Evolutionary conservation across 176 grass and related monocot genomes (phyloP).

Genomic region (Lolium rigidum): DNA sequence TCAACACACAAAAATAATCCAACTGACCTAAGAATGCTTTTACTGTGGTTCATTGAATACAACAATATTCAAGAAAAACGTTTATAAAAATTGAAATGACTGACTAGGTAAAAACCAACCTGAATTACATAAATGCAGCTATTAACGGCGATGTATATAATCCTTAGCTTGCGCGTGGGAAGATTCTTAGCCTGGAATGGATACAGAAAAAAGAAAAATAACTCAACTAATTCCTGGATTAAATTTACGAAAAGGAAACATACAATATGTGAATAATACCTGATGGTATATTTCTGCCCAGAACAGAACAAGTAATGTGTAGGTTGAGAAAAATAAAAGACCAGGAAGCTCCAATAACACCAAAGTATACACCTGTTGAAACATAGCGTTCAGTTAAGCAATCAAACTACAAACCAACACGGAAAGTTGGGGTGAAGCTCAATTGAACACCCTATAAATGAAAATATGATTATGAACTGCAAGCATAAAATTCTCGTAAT

Average conservation of each 20-base stretch:
- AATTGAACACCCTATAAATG: background rate
- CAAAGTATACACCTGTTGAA: slow-evolving; percentile 69
- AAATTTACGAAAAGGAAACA: slow-evolving; percentile 1
- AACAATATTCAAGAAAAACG: background rate
- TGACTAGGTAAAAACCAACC: slow-evolving; percentile 50
- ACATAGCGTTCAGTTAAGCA: slow-evolving; percentile 27
- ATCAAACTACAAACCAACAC: slow-evolving; percentile 12
- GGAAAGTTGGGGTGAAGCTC: background rate
- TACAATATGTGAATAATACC: slow-evolving; percentile 40
- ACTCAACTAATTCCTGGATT: background rate
- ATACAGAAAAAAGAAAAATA: slow-evolving; percentile 24
- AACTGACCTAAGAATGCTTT: background rate
- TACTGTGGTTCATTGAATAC: slow-evolving; percentile 8
- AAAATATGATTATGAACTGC: background rate
- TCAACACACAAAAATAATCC: slow-evolving; percentile 7
- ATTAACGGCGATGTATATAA: slow-evolving; percentile 68
- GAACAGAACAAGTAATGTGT: slow-evolving; percentile 91
- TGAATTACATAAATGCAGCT: slow-evolving; percentile 75
- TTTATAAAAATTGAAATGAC: background rate
- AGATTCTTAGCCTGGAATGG: slow-evolving; percentile 70
- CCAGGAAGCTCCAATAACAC: slow-evolving; percentile 79
- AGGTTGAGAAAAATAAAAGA: slow-evolving; percentile 91
- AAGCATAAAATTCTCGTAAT: background rate
- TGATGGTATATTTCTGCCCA: slow-evolving; percentile 99
- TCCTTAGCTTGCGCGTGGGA: slow-evolving; percentile 75